Evolutionary conservation across 805 yeast species (phyloP).

Genomic region (Candida qinlingensis): DNA sequence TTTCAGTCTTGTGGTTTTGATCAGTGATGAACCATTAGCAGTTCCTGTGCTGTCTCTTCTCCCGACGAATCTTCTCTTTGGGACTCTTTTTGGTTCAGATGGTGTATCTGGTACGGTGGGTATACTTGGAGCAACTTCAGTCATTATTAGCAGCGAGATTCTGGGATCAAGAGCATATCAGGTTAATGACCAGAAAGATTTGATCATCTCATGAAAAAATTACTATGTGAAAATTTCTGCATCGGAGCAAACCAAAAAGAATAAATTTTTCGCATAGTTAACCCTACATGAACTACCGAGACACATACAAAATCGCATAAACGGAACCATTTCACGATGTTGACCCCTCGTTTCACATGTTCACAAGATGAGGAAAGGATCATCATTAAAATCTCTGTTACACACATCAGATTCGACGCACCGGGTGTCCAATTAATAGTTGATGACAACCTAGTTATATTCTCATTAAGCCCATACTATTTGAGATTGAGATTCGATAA

Average conservation of each 20-base stretch:
- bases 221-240: background rate
- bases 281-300: background rate
- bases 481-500: slow-evolving; percentile 73
- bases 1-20: slow-evolving; percentile 24
- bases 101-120: background rate
- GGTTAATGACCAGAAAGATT: too few relatives aligned
- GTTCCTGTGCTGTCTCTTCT: slow-evolving; percentile 25
- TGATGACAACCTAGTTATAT: slow-evolving; percentile 67
- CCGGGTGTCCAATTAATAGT: slow-evolving; percentile 73
- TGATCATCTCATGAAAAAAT: slow-evolving; percentile 2
- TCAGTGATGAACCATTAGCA: slow-evolving; percentile 16
- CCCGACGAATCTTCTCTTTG: slow-evolving; percentile 61
- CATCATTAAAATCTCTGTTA: slow-evolving; percentile 56
- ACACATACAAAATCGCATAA: background rate
- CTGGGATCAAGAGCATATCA: background rate
- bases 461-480: slow-evolving; percentile 87
- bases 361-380: slow-evolving; percentile 72
- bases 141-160: background rate
- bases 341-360: slow-evolving; percentile 80
- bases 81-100: slow-evolving; percentile 21
- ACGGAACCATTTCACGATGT: slow-evolving; percentile 41
- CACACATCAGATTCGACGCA: slow-evolving; percentile 70
- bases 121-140: background rate
- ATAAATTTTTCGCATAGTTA: background rate
- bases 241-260: background rate